Percentiles rank a stretch among this genome's conserved stretches.
Evolutionary conservation across 2,329 filamentous ascomycete genomes (phyloP).

Genomic region (Alternaria consortialis): DNA sequence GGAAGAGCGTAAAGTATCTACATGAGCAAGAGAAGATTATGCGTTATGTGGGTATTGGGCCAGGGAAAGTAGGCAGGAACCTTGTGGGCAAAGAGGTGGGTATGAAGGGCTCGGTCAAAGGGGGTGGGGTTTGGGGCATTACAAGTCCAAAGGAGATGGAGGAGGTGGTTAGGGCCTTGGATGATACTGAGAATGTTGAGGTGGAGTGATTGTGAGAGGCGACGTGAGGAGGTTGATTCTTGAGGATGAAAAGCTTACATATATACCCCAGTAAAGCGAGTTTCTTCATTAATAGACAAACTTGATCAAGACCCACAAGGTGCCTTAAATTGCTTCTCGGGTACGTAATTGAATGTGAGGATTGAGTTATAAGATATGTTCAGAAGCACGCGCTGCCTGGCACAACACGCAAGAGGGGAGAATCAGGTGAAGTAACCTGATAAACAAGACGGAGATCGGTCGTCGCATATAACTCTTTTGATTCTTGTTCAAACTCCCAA

Average conservation of each 20-base stretch:
- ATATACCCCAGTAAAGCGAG: slow-evolving; percentile 11
- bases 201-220: not conserved
- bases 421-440: too few relatives aligned
- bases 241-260: not conserved
- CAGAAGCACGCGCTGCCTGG: too few relatives aligned
- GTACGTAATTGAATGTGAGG: too few relatives aligned
- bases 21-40: slow-evolving; percentile 83
- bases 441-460: too few relatives aligned
- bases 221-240: not conserved
- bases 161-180: slow-evolving; percentile 56
- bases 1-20: slow-evolving; percentile 89
- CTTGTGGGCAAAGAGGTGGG: slow-evolving; percentile 95
- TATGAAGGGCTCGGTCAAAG: slow-evolving; percentile 83
- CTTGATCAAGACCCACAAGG: not conserved
- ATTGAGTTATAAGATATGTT: too few relatives aligned
- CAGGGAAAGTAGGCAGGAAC: slow-evolving; percentile 92
- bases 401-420: too few relatives aligned
- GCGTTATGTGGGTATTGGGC: slow-evolving; percentile 90
- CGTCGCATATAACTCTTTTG: too few relatives aligned
- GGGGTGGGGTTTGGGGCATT: slow-evolving; percentile 92
- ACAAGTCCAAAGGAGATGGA: slow-evolving; percentile 73
- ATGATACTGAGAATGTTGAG: slow-evolving; percentile 54
- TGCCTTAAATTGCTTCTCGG: too few relatives aligned
- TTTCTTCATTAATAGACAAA: not conserved
- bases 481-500: not conserved